These are phyloP conservation scores for Cyberlindnera euphorbiae DNA, from an alignment of 805 yeast species.

Conservation along the genomic window DNA sequence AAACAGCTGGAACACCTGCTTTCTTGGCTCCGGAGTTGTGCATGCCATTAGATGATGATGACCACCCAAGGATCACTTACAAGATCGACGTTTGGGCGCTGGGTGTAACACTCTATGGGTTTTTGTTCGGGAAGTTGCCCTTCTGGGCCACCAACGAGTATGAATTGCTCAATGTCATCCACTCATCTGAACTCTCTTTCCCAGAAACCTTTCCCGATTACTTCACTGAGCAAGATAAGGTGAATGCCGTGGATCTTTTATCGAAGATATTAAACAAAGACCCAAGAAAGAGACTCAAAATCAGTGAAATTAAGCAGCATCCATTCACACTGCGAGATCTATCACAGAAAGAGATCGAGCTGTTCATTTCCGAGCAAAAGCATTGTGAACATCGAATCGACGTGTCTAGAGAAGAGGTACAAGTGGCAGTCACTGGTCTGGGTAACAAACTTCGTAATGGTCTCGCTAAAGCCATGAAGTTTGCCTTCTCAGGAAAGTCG, in stretches of 20 bases:
- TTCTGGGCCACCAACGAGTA: constrained; percentile 84
- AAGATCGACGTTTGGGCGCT: constrained; percentile 97
- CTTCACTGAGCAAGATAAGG: constrained; percentile 35
- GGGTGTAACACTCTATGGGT: constrained; percentile 86
- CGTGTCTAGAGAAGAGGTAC: constrained; percentile 63
- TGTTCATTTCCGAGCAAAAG: constrained; percentile 24
- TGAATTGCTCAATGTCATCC: constrained; percentile 80
- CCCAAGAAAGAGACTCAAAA: constrained; percentile 62
- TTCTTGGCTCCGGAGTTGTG: constrained; percentile 94
- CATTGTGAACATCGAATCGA: constrained; percentile 37
- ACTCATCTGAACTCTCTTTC: constrained; percentile 50
- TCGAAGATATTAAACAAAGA: constrained; percentile 60
- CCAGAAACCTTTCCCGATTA: constrained; percentile 52
- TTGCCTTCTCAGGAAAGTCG: constrained; percentile 14
- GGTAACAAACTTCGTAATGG: constrained; percentile 51
- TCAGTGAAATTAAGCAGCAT: constrained; percentile 69
- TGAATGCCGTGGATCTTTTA: constrained; percentile 51
- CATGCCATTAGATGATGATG: constrained; percentile 36
- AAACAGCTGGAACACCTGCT: constrained; percentile 97
- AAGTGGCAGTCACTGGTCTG: constrained; percentile 78
- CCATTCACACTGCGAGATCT: constrained; percentile 56
- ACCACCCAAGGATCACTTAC: constrained; percentile 54
- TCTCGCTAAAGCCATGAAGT: constrained; percentile 24
- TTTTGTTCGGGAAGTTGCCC: constrained; percentile 84
- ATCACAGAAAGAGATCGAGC: constrained; percentile 22